Percentiles rank a stretch among this genome's conserved stretches.
These are phyloP conservation scores for Hamamelis virginiana DNA, from an alignment of 164 flowering plant genomes.

Conservation along the genomic window DNA sequence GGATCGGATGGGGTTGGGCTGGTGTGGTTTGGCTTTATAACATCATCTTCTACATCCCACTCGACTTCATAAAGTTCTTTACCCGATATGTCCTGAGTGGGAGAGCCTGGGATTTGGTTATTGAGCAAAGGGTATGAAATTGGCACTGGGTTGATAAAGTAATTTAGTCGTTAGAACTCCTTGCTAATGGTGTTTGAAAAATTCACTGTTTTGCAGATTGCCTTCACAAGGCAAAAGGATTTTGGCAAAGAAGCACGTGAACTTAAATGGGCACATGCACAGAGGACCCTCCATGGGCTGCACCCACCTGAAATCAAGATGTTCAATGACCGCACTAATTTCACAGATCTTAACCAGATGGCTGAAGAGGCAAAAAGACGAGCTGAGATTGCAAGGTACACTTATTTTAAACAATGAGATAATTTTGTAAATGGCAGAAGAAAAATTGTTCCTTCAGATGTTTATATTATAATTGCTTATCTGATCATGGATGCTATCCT, in stretches of 20 bases:
- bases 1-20: constrained; percentile 99
- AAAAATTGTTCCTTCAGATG: no score
- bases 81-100: constrained; percentile 76
- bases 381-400: constrained; percentile 67
- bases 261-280: constrained; percentile 95
- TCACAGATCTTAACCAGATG: constrained; percentile 55
- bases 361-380: constrained; percentile 65
- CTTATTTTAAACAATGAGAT: background rate
- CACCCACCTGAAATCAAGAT: constrained; percentile 48
- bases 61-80: constrained; percentile 72
- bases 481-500: no score
- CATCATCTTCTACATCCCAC: constrained; percentile 71
- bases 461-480: no score
- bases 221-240: constrained; percentile 88
- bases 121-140: constrained; percentile 78
- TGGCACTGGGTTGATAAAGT: background rate
- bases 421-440: no score
- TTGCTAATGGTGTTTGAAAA: background rate
- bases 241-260: constrained; percentile 87
- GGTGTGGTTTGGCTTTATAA: constrained; percentile 89
- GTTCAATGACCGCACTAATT: constrained; percentile 35
- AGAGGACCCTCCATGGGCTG: constrained; percentile 76
- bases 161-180: background rate
- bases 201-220: constrained; percentile 52
- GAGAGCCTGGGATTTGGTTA: constrained; percentile 86